Conservation (phyloP, 306 rosid genomes). For the Quercus ilex region DNA sequence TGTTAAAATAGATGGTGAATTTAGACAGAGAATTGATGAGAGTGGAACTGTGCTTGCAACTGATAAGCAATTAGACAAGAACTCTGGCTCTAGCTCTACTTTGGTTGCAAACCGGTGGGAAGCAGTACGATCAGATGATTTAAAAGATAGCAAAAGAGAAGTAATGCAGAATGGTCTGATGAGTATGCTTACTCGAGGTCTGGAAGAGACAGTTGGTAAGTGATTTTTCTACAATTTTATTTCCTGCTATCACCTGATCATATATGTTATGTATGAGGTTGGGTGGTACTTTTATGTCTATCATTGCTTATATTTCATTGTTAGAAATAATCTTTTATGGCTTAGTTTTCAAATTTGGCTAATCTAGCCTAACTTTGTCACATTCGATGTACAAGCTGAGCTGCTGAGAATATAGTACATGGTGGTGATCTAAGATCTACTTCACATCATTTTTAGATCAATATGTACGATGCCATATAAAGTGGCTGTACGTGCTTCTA, state of each 20-base stretch:
- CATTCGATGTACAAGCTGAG: not conserved
- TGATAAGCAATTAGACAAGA: slow-evolving; percentile 24
- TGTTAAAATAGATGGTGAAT: slow-evolving; percentile 33
- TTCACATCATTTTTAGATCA: not conserved
- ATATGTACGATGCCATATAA: not conserved
- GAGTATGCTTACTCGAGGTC: slow-evolving; percentile 40
- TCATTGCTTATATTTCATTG: not conserved
- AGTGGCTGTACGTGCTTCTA: not conserved
- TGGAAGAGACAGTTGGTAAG: slow-evolving; percentile 73
- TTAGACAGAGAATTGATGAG: slow-evolving; percentile 33
- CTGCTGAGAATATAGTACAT: not conserved
- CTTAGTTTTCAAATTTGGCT: not conserved
- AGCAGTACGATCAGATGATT: slow-evolving; percentile 17
- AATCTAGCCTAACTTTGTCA: not conserved
- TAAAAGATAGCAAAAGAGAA: slow-evolving; percentile 29
- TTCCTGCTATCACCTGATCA: slow-evolving; percentile 1
- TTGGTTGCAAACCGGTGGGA: slow-evolving; percentile 23
- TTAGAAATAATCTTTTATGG: slow-evolving; percentile 1
- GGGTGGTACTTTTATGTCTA: not conserved
- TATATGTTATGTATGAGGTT: slow-evolving; percentile 1
- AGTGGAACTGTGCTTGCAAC: slow-evolving; percentile 43
- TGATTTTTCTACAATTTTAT: slow-evolving; percentile 10
- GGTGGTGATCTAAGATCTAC: not conserved
- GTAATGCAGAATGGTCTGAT: slow-evolving; percentile 34
- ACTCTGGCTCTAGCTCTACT: slow-evolving; percentile 14